A percentile compares a stretch with the other conserved stretches of the same genome.
phyloP scores from a whole-genome alignment of 2,329 filamentous ascomycete species.

The Myriosclerotinia scirpicola region DNA sequence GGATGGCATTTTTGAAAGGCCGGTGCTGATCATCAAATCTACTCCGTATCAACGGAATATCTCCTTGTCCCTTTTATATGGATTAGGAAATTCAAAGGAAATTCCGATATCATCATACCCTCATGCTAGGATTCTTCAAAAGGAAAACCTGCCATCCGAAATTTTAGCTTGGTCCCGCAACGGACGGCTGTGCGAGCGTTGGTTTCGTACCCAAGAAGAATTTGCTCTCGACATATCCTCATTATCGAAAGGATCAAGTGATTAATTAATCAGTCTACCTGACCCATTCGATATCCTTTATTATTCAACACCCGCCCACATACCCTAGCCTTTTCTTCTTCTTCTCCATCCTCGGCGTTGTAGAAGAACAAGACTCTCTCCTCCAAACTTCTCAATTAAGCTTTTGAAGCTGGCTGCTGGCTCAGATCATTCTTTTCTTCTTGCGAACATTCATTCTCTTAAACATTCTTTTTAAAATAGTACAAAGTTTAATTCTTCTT shows the following conservation, averaged over 20 bases:
- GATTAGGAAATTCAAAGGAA: neutral
- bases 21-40: conserved; percentile 25
- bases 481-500: conserved; percentile 36
- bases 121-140: conserved; percentile 29
- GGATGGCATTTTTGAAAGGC: conserved; percentile 40
- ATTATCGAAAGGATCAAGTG: conserved; percentile 4
- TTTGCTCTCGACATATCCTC: neutral
- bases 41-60: neutral
- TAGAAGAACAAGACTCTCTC: conserved; percentile 47
- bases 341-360: conserved; percentile 44
- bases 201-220: conserved; percentile 21
- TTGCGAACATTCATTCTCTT: conserved; percentile 39
- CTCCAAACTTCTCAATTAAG: conserved; percentile 42
- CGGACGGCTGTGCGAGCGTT: conserved; percentile 33
- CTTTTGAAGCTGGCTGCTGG: conserved; percentile 49
- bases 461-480: conserved; percentile 27
- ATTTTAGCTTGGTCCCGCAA: conserved; percentile 26
- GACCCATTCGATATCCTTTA: conserved; percentile 25
- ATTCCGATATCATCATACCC: neutral
- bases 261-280: neutral
- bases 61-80: neutral
- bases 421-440: conserved; percentile 56
- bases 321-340: conserved; percentile 40
- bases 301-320: conserved; percentile 37
- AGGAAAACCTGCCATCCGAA: conserved; percentile 35